These are phyloP conservation scores for Cercospora berteroae DNA, from an alignment of 2,329 filamentous ascomycete genomes.

Conservation along the genomic window DNA sequence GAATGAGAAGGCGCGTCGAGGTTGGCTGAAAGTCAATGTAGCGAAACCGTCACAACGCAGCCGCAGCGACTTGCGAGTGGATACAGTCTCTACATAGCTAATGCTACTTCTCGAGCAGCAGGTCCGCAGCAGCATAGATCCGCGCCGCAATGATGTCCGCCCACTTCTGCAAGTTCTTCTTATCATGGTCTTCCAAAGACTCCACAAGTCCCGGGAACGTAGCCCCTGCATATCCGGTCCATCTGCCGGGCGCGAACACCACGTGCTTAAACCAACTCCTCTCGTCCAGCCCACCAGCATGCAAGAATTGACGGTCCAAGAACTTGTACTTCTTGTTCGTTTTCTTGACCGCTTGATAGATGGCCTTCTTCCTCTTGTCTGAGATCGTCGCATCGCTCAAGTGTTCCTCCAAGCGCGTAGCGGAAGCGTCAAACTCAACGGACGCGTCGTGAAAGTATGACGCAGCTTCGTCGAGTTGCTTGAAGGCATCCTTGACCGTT, in stretches of 20 bases:
- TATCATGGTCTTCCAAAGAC: conserved; percentile 52
- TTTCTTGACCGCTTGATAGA: conserved; percentile 49
- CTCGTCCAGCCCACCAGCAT: conserved; percentile 71
- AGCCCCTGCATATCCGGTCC: conserved; percentile 84
- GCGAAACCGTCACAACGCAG: background rate
- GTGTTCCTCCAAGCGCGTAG: conserved; percentile 37
- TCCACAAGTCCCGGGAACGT: conserved; percentile 66
- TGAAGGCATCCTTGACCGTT: conserved; percentile 39
- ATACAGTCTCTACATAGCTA: background rate
- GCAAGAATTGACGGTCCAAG: conserved; percentile 77
- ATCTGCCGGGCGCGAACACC: conserved; percentile 84
- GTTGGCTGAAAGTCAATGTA: background rate
- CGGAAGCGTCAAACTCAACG: conserved; percentile 52
- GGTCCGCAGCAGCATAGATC: conserved; percentile 26
- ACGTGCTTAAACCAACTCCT: conserved; percentile 92
- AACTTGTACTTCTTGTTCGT: conserved; percentile 81
- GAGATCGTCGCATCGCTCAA: conserved; percentile 48
- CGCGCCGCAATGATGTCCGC: conserved; percentile 41
- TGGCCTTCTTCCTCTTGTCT: conserved; percentile 51
- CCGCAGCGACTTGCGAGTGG: background rate
- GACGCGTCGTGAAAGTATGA: conserved; percentile 50
- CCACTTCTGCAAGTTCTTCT: conserved; percentile 45
- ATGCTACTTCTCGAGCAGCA: conserved; percentile 17
- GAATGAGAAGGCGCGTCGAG: background rate
- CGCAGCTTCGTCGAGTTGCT: conserved; percentile 51